phyloP scores from a whole-genome alignment of 2,329 filamentous ascomycete genomes.

The Talaromyces sp. region DNA sequence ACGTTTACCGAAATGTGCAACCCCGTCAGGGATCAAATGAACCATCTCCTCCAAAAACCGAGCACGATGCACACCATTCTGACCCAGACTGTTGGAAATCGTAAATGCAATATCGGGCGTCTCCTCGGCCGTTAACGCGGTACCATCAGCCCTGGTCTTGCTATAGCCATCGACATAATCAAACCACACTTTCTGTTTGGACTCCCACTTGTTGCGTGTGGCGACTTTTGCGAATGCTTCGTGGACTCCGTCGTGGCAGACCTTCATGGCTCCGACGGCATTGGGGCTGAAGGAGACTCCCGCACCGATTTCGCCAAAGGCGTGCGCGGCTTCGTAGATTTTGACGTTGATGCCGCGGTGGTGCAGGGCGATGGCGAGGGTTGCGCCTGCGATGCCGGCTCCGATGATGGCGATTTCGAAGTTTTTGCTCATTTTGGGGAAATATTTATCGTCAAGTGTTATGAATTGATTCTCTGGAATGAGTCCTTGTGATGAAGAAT shows the following conservation, averaged over 20 bases:
- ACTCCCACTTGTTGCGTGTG: constrained; percentile 11
- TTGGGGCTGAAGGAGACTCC: constrained; percentile 15
- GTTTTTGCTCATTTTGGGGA: neutral
- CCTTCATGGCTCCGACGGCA: constrained; percentile 10
- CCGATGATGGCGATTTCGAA: constrained; percentile 36
- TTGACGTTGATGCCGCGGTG: constrained; percentile 23
- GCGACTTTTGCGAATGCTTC: constrained; percentile 12
- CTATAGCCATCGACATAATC: constrained; percentile 8
- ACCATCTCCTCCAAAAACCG: constrained; percentile 18
- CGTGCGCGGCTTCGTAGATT: constrained; percentile 24
- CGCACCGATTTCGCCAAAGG: constrained; percentile 25
- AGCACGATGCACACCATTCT: constrained; percentile 18
- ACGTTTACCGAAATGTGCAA: constrained; percentile 12
- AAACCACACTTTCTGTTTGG: constrained; percentile 12
- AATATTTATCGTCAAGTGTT: neutral
- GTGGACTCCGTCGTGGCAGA: constrained; percentile 15
- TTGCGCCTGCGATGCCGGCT: constrained; percentile 42
- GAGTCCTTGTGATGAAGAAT: too few relatives aligned
- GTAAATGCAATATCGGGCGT: neutral
- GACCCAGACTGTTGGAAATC: neutral
- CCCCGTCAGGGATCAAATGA: constrained; percentile 7
- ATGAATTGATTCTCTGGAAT: neutral
- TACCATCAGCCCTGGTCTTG: neutral
- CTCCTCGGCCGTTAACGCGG: neutral
- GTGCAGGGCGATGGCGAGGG: constrained; percentile 36